A percentile compares a stretch with the other conserved stretches of the same genome.
Evolutionary conservation across 2,329 filamentous ascomycete species (phyloP).

Genomic region (Penicillium sp.): DNA sequence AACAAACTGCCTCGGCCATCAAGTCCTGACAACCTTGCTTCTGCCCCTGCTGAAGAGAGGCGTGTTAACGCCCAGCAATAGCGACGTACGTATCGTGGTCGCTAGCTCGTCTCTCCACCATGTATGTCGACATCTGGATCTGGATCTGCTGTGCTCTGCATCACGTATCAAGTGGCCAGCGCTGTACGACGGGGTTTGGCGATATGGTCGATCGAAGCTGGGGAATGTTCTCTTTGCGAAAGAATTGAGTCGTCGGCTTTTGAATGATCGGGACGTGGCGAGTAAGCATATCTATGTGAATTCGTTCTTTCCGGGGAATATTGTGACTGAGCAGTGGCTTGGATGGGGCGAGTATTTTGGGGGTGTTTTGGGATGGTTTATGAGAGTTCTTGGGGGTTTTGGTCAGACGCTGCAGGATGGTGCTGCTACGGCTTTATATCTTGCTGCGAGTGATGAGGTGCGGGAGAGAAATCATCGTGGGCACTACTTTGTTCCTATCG

Average conservation of each 20-base stretch:
- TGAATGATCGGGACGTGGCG: conserved; percentile 17
- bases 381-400: conserved; percentile 23
- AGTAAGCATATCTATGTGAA: conserved; percentile 32
- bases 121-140: conserved; percentile 27
- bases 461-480: conserved; percentile 25
- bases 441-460: conserved; percentile 29
- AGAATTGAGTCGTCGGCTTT: conserved; percentile 29
- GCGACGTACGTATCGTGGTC: conserved; percentile 48
- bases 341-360: conserved; percentile 32
- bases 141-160: conserved; percentile 25
- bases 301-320: conserved; percentile 35
- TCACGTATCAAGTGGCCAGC: conserved; percentile 20
- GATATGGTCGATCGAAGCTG: conserved; percentile 36
- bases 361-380: conserved; percentile 15
- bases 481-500: conserved; percentile 42
- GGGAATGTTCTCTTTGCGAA: conserved; percentile 35
- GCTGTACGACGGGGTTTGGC: conserved; percentile 29
- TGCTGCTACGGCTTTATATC: conserved; percentile 33
- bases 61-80: conserved; percentile 24
- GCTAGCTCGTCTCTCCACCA: conserved; percentile 38
- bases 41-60: conserved; percentile 32
- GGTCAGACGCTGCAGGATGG: conserved; percentile 31
- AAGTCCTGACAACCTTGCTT: conserved; percentile 53
- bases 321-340: conserved; percentile 34
- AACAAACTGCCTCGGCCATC: conserved; percentile 54